phyloP scores from a whole-genome alignment of 257 asterid genomes.

The Nicotiana benthamiana region DNA sequence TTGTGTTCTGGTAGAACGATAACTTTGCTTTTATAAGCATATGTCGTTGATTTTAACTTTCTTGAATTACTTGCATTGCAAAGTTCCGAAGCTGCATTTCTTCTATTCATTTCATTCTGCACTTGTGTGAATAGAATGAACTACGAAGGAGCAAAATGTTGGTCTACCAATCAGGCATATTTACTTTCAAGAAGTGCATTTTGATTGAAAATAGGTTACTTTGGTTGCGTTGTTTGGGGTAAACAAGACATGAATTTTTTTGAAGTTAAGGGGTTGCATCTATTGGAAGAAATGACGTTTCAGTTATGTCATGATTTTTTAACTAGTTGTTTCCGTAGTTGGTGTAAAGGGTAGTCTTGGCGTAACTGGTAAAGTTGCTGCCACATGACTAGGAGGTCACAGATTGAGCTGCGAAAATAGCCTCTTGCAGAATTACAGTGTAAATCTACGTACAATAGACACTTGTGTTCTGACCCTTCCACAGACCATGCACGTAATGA shows the following conservation, averaged over 20 bases:
- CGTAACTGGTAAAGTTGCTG: too few relatives aligned
- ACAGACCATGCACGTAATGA: too few relatives aligned
- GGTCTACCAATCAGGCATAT: neutral
- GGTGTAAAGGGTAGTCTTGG: too few relatives aligned
- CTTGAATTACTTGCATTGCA: neutral
- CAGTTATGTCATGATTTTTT: neutral
- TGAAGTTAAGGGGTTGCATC: neutral
- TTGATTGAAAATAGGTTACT: too few relatives aligned
- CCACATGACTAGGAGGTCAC: too few relatives aligned
- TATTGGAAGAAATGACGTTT: neutral
- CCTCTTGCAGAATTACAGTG: too few relatives aligned
- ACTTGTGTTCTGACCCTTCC: too few relatives aligned
- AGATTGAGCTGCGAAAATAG: too few relatives aligned
- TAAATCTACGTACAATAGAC: too few relatives aligned
- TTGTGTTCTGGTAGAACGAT: neutral
- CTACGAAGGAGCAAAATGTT: neutral
- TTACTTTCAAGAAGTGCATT: neutral
- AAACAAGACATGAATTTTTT: neutral
- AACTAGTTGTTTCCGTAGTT: neutral
- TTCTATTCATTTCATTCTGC: neutral
- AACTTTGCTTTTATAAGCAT: neutral
- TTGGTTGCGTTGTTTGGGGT: neutral
- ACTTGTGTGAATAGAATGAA: neutral
- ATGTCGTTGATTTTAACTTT: neutral
- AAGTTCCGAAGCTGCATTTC: neutral